These are phyloP conservation scores for Termitomyces bulborhizus DNA, from an alignment of 768 basidiomycete species.

Conservation along the genomic window DNA sequence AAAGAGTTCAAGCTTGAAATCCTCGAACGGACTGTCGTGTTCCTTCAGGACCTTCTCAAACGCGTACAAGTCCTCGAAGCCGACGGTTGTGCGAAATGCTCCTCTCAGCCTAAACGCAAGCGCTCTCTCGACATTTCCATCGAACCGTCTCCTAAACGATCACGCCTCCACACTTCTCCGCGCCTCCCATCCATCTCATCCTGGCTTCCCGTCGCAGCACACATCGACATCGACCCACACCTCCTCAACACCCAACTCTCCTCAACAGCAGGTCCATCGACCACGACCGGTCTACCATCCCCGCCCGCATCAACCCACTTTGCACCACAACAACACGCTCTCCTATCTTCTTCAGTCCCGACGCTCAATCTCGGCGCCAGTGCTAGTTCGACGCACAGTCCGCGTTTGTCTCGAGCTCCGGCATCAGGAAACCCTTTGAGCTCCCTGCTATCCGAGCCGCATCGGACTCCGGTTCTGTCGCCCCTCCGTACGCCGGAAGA, in stretches of 20 bases:
- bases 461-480: conserved; percentile 6
- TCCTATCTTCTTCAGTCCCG: background rate
- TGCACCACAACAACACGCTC: background rate
- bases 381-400: background rate
- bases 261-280: conserved; percentile 5
- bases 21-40: conserved; percentile 74
- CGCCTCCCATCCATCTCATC: conserved; percentile 65
- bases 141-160: conserved; percentile 6
- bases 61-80: conserved; percentile 39
- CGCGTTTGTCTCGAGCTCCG: too few relatives aligned
- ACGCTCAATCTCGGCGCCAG: conserved; percentile 6
- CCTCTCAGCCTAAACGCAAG: background rate
- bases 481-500: conserved; percentile 51
- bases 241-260: conserved; percentile 23
- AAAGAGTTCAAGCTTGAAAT: conserved; percentile 94
- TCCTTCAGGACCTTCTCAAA: conserved; percentile 63
- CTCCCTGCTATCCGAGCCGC: background rate
- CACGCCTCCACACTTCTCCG: conserved; percentile 12
- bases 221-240: conserved; percentile 22
- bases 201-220: conserved; percentile 37
- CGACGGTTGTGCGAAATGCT: conserved; percentile 22
- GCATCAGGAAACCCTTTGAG: too few relatives aligned
- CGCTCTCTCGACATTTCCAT: background rate
- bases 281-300: conserved; percentile 25
- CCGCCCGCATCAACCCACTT: conserved; percentile 6